phyloP scores from a whole-genome alignment of 768 basidiomycete genomes.

The Hypsizygus marmoreus region DNA sequence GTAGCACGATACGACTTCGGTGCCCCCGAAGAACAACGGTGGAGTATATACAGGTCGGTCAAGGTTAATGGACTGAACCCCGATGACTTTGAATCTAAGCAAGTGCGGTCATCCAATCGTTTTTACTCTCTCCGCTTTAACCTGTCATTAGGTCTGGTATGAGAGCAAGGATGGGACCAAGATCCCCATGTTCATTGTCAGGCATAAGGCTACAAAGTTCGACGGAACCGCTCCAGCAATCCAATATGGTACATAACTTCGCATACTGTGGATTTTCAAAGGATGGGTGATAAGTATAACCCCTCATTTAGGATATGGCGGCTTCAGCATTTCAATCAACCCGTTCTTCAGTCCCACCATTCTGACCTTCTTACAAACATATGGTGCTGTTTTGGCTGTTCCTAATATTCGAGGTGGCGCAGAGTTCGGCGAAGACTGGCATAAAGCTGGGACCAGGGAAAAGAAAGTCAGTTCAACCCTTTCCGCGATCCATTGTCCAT shows the following conservation, averaged over 20 bases:
- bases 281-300: not conserved
- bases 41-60: constrained; percentile 61
- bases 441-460: constrained; percentile 67
- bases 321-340: constrained; percentile 69
- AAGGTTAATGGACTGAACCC: constrained; percentile 60
- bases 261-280: not conserved
- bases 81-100: constrained; percentile 69
- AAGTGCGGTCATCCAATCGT: constrained; percentile 38
- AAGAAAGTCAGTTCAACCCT: constrained; percentile 54
- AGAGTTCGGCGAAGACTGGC: constrained; percentile 88
- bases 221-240: constrained; percentile 78
- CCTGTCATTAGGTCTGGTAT: constrained; percentile 64
- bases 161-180: constrained; percentile 76
- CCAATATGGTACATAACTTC: constrained; percentile 61
- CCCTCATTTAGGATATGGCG: constrained; percentile 66
- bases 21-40: constrained; percentile 48
- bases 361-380: constrained; percentile 73
- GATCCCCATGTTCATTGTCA: constrained; percentile 85
- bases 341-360: constrained; percentile 74
- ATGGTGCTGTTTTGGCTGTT: constrained; percentile 65
- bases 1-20: constrained; percentile 66
- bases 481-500: not conserved
- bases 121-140: not conserved
- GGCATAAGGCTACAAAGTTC: constrained; percentile 65
- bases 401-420: constrained; percentile 67